Percentiles rank a stretch among this genome's conserved stretches.
phyloP scores from a whole-genome alignment of 352 stramenopile genomes.

The Peronosclerospora sorghi region DNA sequence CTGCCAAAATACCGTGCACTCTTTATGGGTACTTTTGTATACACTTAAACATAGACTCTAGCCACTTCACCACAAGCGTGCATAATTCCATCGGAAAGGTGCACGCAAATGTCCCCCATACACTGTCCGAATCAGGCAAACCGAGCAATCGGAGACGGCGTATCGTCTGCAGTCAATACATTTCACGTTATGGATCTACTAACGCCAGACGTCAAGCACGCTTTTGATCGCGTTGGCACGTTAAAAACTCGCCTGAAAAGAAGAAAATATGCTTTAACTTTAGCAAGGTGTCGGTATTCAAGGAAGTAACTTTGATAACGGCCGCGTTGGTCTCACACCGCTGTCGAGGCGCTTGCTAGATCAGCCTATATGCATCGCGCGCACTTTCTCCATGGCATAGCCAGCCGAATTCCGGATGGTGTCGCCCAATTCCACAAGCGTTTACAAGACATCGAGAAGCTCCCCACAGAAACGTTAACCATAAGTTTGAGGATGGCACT shows the following conservation, averaged over 20 bases:
- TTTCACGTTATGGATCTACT: constrained; percentile 21
- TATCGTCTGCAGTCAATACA: constrained; percentile 18
- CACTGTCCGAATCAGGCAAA: constrained; percentile 23
- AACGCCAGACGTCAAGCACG: constrained; percentile 16
- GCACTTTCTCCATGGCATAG: constrained; percentile 22
- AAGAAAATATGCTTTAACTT: constrained; percentile 32
- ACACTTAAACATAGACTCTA: too few species aligned
- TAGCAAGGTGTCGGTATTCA: constrained; percentile 19
- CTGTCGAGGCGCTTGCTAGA: constrained; percentile 16
- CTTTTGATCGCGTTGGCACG: constrained; percentile 25
- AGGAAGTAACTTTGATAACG: constrained; percentile 9
- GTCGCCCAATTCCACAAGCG: constrained; percentile 23
- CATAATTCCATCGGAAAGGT: too few species aligned
- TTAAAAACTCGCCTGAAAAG: constrained; percentile 22
- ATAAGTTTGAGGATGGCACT: too few species aligned
- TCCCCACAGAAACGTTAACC: too few species aligned
- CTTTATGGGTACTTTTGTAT: too few species aligned
- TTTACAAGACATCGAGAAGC: too few species aligned
- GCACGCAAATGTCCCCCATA: constrained; percentile 17
- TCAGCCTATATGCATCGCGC: constrained; percentile 26
- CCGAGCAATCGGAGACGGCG: constrained; percentile 20
- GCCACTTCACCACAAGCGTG: too few species aligned
- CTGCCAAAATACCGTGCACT: too few species aligned
- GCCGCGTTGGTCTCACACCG: constrained; percentile 17
- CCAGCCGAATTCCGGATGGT: constrained; percentile 18